These are phyloP conservation scores for Mortierella polycephala DNA, from an alignment of 371 early-diverging fungal species.

Conservation along the genomic window DNA sequence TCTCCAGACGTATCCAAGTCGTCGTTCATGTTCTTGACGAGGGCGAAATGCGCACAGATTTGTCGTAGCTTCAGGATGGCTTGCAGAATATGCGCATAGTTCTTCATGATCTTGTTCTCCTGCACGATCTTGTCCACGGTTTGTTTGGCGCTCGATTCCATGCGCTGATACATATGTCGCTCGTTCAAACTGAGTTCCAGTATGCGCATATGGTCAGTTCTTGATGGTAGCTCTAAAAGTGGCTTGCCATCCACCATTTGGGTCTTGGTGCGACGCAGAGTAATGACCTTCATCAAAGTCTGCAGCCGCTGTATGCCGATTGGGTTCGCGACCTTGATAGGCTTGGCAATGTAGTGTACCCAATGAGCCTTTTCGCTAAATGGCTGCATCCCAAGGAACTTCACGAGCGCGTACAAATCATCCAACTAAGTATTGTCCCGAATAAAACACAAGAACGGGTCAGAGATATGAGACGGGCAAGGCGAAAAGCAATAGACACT, in stretches of 20 bases:
- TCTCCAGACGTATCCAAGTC: conserved; percentile 48
- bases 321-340: conserved; percentile 58
- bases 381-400: conserved; percentile 75
- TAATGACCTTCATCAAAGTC: conserved; percentile 72
- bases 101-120: conserved; percentile 62
- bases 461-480: neutral
- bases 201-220: conserved; percentile 53
- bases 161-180: conserved; percentile 62
- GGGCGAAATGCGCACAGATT: conserved; percentile 54
- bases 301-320: conserved; percentile 65
- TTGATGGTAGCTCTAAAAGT: conserved; percentile 66
- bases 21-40: conserved; percentile 44
- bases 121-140: conserved; percentile 56
- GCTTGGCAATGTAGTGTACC: conserved; percentile 64
- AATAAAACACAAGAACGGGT: no score
- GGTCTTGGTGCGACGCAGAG: conserved; percentile 72
- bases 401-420: conserved; percentile 78
- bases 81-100: conserved; percentile 69
- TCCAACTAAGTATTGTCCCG: conserved; percentile 51
- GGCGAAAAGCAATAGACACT: neutral
- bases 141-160: conserved; percentile 55
- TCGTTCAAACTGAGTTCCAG: conserved; percentile 64
- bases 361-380: conserved; percentile 62
- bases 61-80: conserved; percentile 70
- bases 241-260: conserved; percentile 68